phyloP scores from a whole-genome alignment of 2,329 filamentous ascomycete species.

The Colletotrichum sp. region DNA sequence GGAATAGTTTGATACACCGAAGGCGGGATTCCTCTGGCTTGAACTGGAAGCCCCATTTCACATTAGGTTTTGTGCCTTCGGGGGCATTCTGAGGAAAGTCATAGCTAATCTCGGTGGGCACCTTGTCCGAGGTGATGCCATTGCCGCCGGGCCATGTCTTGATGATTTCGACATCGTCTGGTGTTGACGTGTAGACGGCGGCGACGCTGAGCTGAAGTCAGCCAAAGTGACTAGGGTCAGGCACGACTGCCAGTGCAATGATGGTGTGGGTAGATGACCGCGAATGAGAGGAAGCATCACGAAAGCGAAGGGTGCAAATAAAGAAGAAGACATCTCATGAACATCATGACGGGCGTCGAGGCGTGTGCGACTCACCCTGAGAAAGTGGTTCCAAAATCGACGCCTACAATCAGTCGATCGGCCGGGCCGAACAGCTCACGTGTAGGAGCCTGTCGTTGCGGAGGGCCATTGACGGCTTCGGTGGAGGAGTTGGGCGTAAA shows the following conservation, averaged over 20 bases:
- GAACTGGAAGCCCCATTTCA: constrained; percentile 86
- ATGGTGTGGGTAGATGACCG: not conserved
- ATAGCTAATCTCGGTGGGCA: constrained; percentile 79
- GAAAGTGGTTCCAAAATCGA: constrained; percentile 87
- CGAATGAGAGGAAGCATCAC: not conserved
- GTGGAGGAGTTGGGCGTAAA: constrained; percentile 61
- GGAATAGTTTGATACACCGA: constrained; percentile 84
- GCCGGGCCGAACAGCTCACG: constrained; percentile 55
- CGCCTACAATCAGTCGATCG: constrained; percentile 76
- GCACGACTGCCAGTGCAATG: not conserved
- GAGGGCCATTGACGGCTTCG: constrained; percentile 67
- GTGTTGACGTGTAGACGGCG: constrained; percentile 75
- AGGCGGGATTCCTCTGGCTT: constrained; percentile 77
- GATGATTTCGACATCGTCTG: constrained; percentile 83
- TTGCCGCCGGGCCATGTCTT: constrained; percentile 86
- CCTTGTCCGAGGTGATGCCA: constrained; percentile 87
- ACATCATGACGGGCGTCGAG: not conserved
- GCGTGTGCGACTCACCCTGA: constrained; percentile 62
- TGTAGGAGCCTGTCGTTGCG: constrained; percentile 54
- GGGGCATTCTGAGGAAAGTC: constrained; percentile 43
- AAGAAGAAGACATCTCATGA: not conserved
- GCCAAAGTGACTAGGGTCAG: not conserved
- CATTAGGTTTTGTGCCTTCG: constrained; percentile 47
- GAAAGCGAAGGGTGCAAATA: not conserved
- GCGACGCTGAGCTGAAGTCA: constrained; percentile 58